A percentile compares a stretch with the other conserved stretches of the same genome.
Conservation (phyloP, 2,329 filamentous ascomycete genomes). For the Curvularia verruculosa region DNA sequence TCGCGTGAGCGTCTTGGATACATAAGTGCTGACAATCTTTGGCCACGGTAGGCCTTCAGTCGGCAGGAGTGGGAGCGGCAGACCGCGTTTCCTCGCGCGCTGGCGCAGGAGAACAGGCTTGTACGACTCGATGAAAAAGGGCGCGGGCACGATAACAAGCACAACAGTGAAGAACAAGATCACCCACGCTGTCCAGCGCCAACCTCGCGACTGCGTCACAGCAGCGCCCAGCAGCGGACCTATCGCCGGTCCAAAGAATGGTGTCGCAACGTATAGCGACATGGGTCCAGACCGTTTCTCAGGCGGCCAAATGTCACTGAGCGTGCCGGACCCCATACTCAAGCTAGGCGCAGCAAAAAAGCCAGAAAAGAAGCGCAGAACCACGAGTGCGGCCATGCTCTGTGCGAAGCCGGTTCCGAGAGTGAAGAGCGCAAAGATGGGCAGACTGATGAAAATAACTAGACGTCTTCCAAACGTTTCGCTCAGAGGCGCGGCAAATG, state of each 20-base stretch:
- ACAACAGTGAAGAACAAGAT: constrained; percentile 49
- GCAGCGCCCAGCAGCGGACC: constrained; percentile 51
- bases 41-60: constrained; percentile 12
- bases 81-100: constrained; percentile 32
- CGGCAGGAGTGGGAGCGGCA: constrained; percentile 10
- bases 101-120: constrained; percentile 54
- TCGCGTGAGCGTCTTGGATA: constrained; percentile 47
- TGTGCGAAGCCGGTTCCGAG: constrained; percentile 57
- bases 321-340: constrained; percentile 49
- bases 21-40: constrained; percentile 10
- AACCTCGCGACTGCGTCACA: constrained; percentile 45
- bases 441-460: constrained; percentile 72
- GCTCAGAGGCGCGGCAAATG: constrained; percentile 74
- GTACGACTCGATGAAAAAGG: constrained; percentile 60
- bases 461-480: constrained; percentile 72
- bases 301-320: constrained; percentile 46
- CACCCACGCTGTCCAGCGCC: constrained; percentile 51
- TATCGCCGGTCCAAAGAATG: constrained; percentile 45
- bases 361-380: constrained; percentile 64
- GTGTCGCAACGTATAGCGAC: constrained; percentile 43
- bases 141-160: constrained; percentile 37
- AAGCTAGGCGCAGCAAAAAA: constrained; percentile 40
- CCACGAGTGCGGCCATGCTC: constrained; percentile 71
- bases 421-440: constrained; percentile 63
- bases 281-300: constrained; percentile 39